Evolutionary conservation across 2,329 filamentous ascomycete species (phyloP), one percentile per base, ranked within the genome.

Genomic region (Hypoxylon sp.): DNA sequence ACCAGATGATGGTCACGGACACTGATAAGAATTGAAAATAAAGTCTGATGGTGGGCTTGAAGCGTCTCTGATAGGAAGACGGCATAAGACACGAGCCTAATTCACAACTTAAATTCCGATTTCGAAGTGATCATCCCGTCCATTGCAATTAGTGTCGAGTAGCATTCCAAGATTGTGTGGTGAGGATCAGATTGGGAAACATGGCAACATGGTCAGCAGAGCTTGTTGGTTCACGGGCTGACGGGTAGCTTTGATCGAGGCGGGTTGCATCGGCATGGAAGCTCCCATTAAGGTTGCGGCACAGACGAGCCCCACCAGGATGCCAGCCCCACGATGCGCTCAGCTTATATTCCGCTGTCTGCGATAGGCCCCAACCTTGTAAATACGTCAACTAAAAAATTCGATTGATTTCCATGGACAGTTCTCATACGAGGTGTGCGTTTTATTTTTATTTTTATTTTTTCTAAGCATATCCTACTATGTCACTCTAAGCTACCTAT

Each of bases 1-100:
- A 77, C 89, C 89, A 73, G 92, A 97, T 82, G 93, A 96, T 76
- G 94, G 93, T 63, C 93, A 97, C 82, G 93, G 91, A 60, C 93
- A 97, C 83, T 96, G 87, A 77, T 78, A 65, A 52, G 49, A 50
- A 51, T 65, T 45, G 65, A 66, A 69, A 51, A 43, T 55, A 48
- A 41, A 60, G 61, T 32, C 32, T 43, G 45, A 60, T 60, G 51
- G 69, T 68, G 65, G 68, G 70, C 63, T 50, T 50, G 61, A 67
- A 70, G 68, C 60, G 64, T 73, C 70, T 67, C 58, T 51, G 41
- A 71, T 61, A 61, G 60, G 59, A 62, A 64, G 56, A 60, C 28
- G 51, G 36, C 41, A 43, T 57, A 43, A 69, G 65, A 70, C 53
- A 66, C 61, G 60, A 62, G 69, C 60, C 56, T 65, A 69, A 51